Evolutionary conservation across 2,329 filamentous ascomycete genomes (phyloP), one percentile per base, ranked within the genome.

Genomic region (Aurifilum marmelostoma): DNA sequence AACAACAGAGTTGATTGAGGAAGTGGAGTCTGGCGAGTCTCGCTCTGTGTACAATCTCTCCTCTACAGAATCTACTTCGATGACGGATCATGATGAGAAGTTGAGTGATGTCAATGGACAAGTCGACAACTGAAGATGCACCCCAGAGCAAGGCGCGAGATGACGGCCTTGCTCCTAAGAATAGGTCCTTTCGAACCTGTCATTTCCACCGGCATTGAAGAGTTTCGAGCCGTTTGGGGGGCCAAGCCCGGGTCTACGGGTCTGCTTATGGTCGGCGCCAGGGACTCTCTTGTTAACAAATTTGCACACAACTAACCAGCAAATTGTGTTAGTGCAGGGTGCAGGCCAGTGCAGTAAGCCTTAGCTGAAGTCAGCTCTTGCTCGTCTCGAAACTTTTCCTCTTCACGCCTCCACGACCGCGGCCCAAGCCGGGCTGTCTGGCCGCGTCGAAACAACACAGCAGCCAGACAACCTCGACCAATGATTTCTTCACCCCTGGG

Each of bases 351-450:
- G 60, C 52, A 39, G 52, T 47, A 12, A 58, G 39, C 64, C 43
- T 18, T 5, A 32, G 32, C 50, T 69, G 50, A 43, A 63, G 54
- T 43, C 52, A 69, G 66, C 66, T n/a, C 47, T 37, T 54, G 43
- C 59, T 52, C 34, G 24, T 39, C n/a, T 61, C 68, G 69, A 71
- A 71, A 69, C 69, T 29, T n/a, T 39, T 62, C 12, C 41, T 61
- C 60, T 41, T 32, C 61, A 56, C 58, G 39, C 16, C 37, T 14
- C 37, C n/a, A 60, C 47, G 60, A 64, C 67, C 60, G 34, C 65
- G 37, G 34, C 34, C n/a, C n/a, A n/a, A 69, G 69, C 67, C 69
- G 24, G 60, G 52, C 64, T 58, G 54, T 39, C 18, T 62, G 67
- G 60, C 64, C 67, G 67, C 61, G 69, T 34, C 59, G 62, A 71